Evolutionary conservation across 2,329 filamentous ascomycete species (phyloP), one percentile per base, ranked within the genome.

Genomic region (Fusarium nygamai): DNA sequence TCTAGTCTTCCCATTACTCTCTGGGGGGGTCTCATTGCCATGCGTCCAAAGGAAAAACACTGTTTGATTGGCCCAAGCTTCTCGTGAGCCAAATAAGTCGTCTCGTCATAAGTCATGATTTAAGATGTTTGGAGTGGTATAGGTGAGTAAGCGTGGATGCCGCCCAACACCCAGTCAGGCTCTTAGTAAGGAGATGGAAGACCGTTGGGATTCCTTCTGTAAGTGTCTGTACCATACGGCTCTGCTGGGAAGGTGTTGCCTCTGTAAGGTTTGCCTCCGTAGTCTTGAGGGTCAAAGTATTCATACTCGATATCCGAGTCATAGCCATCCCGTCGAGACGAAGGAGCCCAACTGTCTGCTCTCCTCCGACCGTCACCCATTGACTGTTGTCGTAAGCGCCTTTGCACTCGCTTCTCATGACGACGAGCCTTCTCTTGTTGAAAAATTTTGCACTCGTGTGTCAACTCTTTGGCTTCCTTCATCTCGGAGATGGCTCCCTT

Each of bases 401-500:
- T 82, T 75, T 87, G 82, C 34, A 85, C 66, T 46, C 88, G 85
- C 74, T 76, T 86, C 63, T 87, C 81, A 73, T 89, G 88, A 24
- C 88, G 87, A 59, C 81, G 81, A 36, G 81, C 81, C 78, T 85
- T 89, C 78, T 90, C 85, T 58, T 83, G 71, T 64, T 86, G 82
- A 82, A 87, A 90, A 69, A 86, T 82, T 62, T 80, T 84, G 78
- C 86, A 82, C 78, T 88, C 86, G 51, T 88, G 83, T 47, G 80
- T 79, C 80, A 86, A 78, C 71, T 89, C 85, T 64, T 85, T 86
- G 65, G 84, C 88, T 72, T 89, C 86, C 80, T 90, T 89, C 79
- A 90, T 81, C 78, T 90, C 88, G 22, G 83, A 85, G 48, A 90
- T 74, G 74, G 88, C 88, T 39, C 88, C 86, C 79, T 89, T 88